These are phyloP conservation scores for Paraglomus brasilianum DNA, from an alignment of 192 early-diverging fungal genomes.

Conservation along the genomic window DNA sequence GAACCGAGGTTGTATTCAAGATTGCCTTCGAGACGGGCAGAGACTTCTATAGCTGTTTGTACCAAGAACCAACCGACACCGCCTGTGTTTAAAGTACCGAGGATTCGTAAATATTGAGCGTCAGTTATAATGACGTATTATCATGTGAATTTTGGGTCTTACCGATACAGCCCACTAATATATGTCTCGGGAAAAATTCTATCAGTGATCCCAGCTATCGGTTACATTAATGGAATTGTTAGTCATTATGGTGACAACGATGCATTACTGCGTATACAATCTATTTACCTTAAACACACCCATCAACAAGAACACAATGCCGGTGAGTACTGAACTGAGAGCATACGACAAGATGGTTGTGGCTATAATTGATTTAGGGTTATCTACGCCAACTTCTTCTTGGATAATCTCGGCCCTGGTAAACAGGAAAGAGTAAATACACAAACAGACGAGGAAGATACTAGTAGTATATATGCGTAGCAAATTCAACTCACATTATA, in stretches of 20 bases:
- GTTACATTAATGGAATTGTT: not conserved
- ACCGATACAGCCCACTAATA: constrained; percentile 93
- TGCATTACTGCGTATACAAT: not conserved
- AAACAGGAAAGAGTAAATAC: not conserved
- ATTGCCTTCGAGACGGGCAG: constrained; percentile 55
- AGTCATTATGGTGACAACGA: constrained; percentile 21
- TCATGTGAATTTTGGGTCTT: constrained; percentile 8
- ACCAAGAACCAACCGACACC: constrained; percentile 95
- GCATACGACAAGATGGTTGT: constrained; percentile 91
- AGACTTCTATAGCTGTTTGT: constrained; percentile 89
- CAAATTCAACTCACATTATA: constrained; percentile 58
- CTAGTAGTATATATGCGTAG: not conserved
- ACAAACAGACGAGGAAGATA: constrained; percentile 4
- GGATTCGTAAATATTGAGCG: not conserved
- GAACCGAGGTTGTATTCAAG: constrained; percentile 60
- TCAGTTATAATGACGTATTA: not conserved
- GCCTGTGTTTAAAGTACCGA: constrained; percentile 18
- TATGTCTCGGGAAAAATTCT: constrained; percentile 87
- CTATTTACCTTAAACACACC: constrained; percentile 75
- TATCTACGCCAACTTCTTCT: constrained; percentile 52
- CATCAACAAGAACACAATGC: constrained; percentile 79
- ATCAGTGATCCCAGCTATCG: constrained; percentile 68
- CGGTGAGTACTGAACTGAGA: constrained; percentile 85
- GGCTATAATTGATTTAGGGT: constrained; percentile 71
- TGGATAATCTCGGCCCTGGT: constrained; percentile 65